phyloP scores from a whole-genome alignment of 2,329 filamentous ascomycete species.

The Grosmannia serpens region DNA sequence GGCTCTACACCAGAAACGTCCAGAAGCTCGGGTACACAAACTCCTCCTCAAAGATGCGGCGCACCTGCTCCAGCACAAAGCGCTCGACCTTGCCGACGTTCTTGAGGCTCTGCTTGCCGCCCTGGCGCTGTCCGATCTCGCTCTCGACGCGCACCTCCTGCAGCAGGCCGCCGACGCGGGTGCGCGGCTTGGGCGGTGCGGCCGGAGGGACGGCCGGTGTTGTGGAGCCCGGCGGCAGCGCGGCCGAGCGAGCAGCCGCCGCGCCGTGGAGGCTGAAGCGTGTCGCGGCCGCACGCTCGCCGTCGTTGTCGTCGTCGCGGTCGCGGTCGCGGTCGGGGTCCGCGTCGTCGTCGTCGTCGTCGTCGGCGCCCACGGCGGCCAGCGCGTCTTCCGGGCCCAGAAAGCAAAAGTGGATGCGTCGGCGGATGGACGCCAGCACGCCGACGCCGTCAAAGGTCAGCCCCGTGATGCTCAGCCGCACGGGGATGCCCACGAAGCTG shows the following conservation, averaged over 20 bases:
- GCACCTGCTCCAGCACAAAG: conserved; percentile 92
- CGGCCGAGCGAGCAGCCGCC: neutral
- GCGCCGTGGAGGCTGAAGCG: neutral
- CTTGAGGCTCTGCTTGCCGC: conserved; percentile 88
- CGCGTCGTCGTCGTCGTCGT: conserved; percentile 17
- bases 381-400: conserved; percentile 83
- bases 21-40: conserved; percentile 98
- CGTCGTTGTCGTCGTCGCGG: conserved; percentile 17
- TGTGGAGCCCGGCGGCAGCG: neutral
- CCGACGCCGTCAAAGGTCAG: conserved; percentile 92
- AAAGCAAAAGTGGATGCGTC: conserved; percentile 87
- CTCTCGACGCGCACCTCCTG: conserved; percentile 95
- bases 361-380: conserved; percentile 49
- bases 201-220: neutral
- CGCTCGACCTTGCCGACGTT: conserved; percentile 98
- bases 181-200: neutral
- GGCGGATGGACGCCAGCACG: conserved; percentile 81
- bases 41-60: conserved; percentile 95
- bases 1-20: conserved; percentile 83
- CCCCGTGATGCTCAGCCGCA: conserved; percentile 91
- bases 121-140: conserved; percentile 87
- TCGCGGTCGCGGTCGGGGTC: conserved; percentile 16
- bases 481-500: conserved; percentile 88
- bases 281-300: neutral
- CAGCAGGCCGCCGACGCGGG: conserved; percentile 58